Conservation (phyloP, 2,329 filamentous ascomycete species). For the Ophiostoma piceae region DNA sequence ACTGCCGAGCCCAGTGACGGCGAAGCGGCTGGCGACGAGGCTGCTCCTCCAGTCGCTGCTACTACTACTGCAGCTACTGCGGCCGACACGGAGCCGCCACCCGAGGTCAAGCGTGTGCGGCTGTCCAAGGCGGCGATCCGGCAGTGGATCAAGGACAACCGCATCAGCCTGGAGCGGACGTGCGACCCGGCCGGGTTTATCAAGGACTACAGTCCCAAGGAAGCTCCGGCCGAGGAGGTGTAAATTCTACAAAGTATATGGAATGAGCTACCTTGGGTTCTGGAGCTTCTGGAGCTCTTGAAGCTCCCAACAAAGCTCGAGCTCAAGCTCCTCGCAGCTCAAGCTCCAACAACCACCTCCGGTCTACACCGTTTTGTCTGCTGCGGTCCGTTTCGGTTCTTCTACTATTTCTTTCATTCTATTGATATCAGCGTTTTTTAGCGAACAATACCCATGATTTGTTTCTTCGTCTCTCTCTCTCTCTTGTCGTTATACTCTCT, state of each 20-base stretch:
- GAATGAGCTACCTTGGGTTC: background rate
- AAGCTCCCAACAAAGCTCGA: background rate
- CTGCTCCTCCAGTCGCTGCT: background rate
- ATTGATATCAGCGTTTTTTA: background rate
- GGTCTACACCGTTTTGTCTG: background rate
- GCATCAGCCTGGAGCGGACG: slow-evolving; percentile 57
- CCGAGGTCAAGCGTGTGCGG: slow-evolving; percentile 43
- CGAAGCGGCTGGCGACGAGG: background rate
- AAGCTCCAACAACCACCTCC: background rate
- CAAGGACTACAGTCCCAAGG: slow-evolving; percentile 56
- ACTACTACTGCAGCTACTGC: background rate
- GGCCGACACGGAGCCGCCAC: slow-evolving; percentile 28
- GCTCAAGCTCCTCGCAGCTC: background rate
- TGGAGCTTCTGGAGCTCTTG: background rate
- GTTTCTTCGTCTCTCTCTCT: background rate
- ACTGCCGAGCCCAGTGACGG: slow-evolving; percentile 26
- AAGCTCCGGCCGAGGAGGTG: slow-evolving; percentile 34
- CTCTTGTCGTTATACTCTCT: background rate
- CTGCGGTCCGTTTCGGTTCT: background rate
- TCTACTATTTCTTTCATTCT: background rate
- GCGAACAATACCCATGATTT: background rate
- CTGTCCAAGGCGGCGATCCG: slow-evolving; percentile 54
- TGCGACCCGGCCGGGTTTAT: slow-evolving; percentile 73
- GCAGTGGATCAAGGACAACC: slow-evolving; percentile 60
- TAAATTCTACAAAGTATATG: background rate